Evolutionary conservation across 768 basidiomycete species (phyloP), one percentile per base, ranked within the genome.

Genomic region (Lactarius tabidus): DNA sequence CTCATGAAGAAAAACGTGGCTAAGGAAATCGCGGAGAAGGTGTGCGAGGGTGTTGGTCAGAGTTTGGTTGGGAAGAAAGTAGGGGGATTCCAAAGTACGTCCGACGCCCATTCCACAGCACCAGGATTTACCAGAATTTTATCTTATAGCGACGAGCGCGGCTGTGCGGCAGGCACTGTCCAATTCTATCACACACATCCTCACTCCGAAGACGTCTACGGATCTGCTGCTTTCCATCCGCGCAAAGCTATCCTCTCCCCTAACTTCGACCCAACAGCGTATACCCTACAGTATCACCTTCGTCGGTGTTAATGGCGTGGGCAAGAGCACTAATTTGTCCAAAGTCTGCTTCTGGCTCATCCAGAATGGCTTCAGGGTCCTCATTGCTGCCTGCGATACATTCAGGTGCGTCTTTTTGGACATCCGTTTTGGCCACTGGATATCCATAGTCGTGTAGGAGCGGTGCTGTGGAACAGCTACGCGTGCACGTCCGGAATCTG

Each of bases 331-430:
- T 7, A 99, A 98, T 76, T 78, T 99, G 48, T 92, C 90, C 51
- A 99, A 99, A 79, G 96, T 99, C 57, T 95, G 94, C 77, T 99
- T 98, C 78, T 99, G 97, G 97, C 81, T 99, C 43, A 88, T 99
- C 60, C 97, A 99, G 77, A 99, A 99, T 72, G 88, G 90, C 6
- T 76, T 96, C 43, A 82, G 90, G 45, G 96, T 99, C 45, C 81
- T 99, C 69, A 98, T 99, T 71, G 97, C 97, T 51, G 97, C 97
- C 15, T 99, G 97, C 73, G 97, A 99, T 74, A 98, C 97, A 8
- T 99, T 99, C 80, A 80, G 96, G 85, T 88, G 71, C 45, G 70
- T 67, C 23, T 52, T 28, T 8, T 36, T 29, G n/a, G 39, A 3
- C 31, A 29, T 59, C 39, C 14, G 54, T 45, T 62, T 2, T 35